Percentiles rank a stretch among this genome's conserved stretches.
phyloP scores from a whole-genome alignment of 176 grass and related monocot genomes.

The Avena insularis region DNA sequence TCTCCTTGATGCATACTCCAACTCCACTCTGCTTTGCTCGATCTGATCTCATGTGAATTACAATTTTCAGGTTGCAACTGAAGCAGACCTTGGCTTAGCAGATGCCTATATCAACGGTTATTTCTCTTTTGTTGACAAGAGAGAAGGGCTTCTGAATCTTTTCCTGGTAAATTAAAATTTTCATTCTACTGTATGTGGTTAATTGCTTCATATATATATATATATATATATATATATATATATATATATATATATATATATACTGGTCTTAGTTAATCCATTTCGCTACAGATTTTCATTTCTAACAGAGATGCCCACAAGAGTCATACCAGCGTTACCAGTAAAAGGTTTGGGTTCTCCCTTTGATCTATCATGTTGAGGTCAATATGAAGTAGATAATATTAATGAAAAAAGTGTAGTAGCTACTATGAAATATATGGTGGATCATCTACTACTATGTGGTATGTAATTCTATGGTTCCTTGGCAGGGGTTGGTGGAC shows the following conservation, averaged over 20 bases:
- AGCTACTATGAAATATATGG: neutral
- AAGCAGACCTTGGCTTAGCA: conserved; percentile 86
- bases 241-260: conserved; percentile 55
- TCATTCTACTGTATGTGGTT: conserved; percentile 7
- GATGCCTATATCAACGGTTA: conserved; percentile 82
- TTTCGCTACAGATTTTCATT: conserved; percentile 72
- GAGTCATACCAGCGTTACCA: conserved; percentile 23
- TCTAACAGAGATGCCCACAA: conserved; percentile 70
- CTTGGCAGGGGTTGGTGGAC: conserved; percentile 81
- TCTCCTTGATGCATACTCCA: neutral
- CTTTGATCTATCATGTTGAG: neutral
- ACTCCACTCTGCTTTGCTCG: neutral
- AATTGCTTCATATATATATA: conserved; percentile 23
- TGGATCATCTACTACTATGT: neutral
- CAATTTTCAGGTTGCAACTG: conserved; percentile 72
- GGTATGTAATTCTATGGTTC: neutral
- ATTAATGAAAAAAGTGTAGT: neutral
- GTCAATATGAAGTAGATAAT: neutral
- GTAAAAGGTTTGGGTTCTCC: conserved; percentile 49
- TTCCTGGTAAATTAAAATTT: conserved; percentile 55
- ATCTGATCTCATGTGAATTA: neutral
- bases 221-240: conserved; percentile 60
- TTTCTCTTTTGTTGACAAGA: conserved; percentile 82
- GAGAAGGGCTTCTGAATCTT: conserved; percentile 77
- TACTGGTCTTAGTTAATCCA: neutral